Evolutionary conservation across 1,284 basidiomycete genomes (phyloP).

Genomic region (Ceratobasidium sp.): DNA sequence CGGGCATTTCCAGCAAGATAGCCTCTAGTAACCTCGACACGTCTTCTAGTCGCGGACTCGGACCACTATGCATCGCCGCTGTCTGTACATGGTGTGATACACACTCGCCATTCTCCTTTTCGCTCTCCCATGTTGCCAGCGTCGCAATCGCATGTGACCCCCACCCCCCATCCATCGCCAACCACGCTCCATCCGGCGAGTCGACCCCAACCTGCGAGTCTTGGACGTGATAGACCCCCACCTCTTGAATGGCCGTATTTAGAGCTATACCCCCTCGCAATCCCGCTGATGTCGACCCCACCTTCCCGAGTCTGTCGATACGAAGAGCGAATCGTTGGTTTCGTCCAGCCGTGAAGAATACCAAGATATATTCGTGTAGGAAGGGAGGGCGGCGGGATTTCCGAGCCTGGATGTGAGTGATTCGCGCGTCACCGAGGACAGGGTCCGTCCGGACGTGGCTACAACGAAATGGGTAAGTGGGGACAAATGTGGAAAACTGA

Average conservation of each 20-base stretch:
- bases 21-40: constrained; percentile 1
- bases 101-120: background rate
- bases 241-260: constrained; percentile 3
- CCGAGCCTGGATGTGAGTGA: constrained; percentile 7
- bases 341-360: background rate
- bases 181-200: background rate
- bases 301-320: background rate
- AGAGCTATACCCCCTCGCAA: background rate
- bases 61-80: background rate
- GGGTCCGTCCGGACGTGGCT: background rate
- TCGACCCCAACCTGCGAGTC: background rate
- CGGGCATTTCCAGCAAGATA: background rate
- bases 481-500: background rate
- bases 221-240: background rate
- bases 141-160: constrained; percentile 1
- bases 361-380: constrained; percentile 13
- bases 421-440: background rate
- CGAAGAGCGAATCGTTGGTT: background rate
- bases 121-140: background rate
- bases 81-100: background rate
- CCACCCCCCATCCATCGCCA: background rate
- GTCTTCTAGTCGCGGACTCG: background rate
- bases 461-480: background rate
- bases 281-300: constrained; percentile 1
- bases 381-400: background rate